phyloP scores from a whole-genome alignment of 1,284 basidiomycete species.

The Amylostereum areolatum region DNA sequence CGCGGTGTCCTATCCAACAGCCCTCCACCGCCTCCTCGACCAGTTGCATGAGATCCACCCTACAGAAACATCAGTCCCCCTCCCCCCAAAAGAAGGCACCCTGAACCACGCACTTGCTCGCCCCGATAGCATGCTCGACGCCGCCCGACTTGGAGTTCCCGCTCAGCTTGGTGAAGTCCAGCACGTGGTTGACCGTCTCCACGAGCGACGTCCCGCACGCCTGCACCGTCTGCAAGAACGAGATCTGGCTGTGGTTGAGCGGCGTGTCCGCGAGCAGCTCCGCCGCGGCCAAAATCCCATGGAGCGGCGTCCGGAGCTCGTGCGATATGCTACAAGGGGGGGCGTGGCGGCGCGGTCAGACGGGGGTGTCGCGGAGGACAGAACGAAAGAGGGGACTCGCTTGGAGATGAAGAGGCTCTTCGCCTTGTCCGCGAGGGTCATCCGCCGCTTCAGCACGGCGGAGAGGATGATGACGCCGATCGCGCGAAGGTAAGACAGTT shows the following conservation, averaged over 20 bases:
- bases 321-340: conserved; percentile 74
- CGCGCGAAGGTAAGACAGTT: conserved; percentile 86
- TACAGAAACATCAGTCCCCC: conserved; percentile 21
- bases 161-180: conserved; percentile 94
- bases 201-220: conserved; percentile 83
- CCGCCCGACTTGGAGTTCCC: conserved; percentile 78
- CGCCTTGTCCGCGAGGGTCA: conserved; percentile 92
- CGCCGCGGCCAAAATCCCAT: conserved; percentile 89
- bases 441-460: conserved; percentile 87
- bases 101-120: conserved; percentile 45
- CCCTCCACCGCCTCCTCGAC: conserved; percentile 96
- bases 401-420: conserved; percentile 89
- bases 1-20: conserved; percentile 91
- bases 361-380: too few species aligned
- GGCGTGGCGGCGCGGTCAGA: conserved; percentile 6
- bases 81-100: background rate
- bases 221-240: conserved; percentile 85
- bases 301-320: conserved; percentile 85
- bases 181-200: conserved; percentile 91
- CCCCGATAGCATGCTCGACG: conserved; percentile 67
- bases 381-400: conserved; percentile 32
- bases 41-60: conserved; percentile 83
- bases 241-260: conserved; percentile 76
- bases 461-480: conserved; percentile 92
- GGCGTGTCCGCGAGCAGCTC: conserved; percentile 83